Base-by-base conservation (phyloP, 257 asterid species). In the Scutellaria barbata region DNA sequence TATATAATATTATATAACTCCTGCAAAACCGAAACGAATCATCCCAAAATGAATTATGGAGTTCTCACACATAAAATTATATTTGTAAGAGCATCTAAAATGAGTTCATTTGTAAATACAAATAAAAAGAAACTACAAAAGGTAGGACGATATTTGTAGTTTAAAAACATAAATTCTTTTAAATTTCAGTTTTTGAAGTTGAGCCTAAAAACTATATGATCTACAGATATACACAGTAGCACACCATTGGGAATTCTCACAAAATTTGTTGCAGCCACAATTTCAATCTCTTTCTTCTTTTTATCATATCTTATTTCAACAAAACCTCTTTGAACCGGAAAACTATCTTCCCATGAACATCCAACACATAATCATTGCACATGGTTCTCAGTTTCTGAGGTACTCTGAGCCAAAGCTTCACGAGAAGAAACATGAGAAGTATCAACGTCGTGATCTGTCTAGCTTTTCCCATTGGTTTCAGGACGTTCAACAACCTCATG, bases 241-340 rank as follows among this genome's bases (percentile, higher is more conserved):
- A 17, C 39, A 43, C 22, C 69, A 53, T 59, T 40, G n/a, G n/a
- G 39, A 62, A 50, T 50, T 58, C 18, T 62, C 67, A 62, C 57
- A 70, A 72, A 66, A 75, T 16, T 52, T 79, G 60, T 57, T 48
- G 62, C 68, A 11, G 47, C 72, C 65, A 70, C 55, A 61, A 7
- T n/a, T 50, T 70, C 42, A 68, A 41, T 20, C 77, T 33, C 42
- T 55, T 55, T 65, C 40, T n/a, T 55, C 45, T 39, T 47, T 63
- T 50, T 35, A 43, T 42, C 65, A 5, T 39, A 8, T 63, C 35
- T 30, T 4, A 30, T 30, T 30, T 30, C 5, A 30, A 30, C 5
- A 30, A 30, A 30, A 50, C 68, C 76, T 62, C 37, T 16, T 14
- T 33, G 35, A 25, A 52, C 48, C 43, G 3, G 48, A 56, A 42